Evolutionary conservation across 495 filamentous ascomycete genomes (phyloP).

Genomic region (Tricharina praecox): DNA sequence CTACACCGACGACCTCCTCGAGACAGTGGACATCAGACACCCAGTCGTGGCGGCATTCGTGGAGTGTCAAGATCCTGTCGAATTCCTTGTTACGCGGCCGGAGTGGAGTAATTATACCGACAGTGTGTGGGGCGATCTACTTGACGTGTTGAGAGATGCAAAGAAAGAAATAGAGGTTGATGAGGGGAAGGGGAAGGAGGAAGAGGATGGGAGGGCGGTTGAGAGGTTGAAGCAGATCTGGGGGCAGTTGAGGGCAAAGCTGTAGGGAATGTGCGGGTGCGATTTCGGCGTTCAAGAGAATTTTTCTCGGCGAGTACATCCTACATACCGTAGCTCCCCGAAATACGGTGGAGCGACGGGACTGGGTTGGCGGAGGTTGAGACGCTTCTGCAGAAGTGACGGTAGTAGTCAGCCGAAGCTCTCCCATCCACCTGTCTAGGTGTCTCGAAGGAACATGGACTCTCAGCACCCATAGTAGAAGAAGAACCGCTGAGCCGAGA

Average conservation of each 20-base stretch:
- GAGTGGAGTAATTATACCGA: conserved; percentile 51
- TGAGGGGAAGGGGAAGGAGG: conserved; percentile 20
- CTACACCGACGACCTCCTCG: conserved; percentile 3
- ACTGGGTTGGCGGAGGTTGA: no score
- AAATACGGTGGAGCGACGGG: background rate
- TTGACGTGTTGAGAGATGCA: conserved; percentile 46
- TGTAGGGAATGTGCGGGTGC: background rate
- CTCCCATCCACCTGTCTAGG: background rate
- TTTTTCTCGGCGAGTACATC: background rate
- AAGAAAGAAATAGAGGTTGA: conserved; percentile 42
- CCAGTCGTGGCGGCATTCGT: conserved; percentile 8
- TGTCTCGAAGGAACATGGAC: background rate
- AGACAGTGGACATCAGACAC: conserved; percentile 5
- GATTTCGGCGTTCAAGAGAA: background rate
- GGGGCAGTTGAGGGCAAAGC: conserved; percentile 29
- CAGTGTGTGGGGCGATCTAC: conserved; percentile 62
- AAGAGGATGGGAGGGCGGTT: conserved; percentile 30
- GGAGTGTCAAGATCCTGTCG: conserved; percentile 29
- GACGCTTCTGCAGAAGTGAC: background rate
- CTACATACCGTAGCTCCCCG: background rate
- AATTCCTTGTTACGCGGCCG: conserved; percentile 32
- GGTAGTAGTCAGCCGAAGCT: background rate
- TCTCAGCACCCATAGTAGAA: no score
- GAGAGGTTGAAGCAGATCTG: conserved; percentile 37
- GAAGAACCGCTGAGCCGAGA: no score